phyloP scores from a whole-genome alignment of 108 stramenopile genomes.

The Fistulifera pelliculosa region DNA sequence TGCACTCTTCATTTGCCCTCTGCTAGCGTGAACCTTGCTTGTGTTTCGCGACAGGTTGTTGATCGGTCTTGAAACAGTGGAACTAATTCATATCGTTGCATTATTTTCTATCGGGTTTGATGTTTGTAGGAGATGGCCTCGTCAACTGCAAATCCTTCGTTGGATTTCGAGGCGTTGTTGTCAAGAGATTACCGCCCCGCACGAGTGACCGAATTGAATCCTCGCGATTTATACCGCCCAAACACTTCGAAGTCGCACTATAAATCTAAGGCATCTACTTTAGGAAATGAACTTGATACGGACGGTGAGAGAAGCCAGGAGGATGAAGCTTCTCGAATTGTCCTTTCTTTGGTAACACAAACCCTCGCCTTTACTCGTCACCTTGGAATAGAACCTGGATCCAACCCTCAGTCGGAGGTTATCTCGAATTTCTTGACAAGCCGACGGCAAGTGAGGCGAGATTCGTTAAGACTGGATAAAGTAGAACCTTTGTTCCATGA shows the following conservation, averaged over 20 bases:
- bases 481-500: slow-evolving; percentile 53
- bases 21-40: too few relatives aligned
- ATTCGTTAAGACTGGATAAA: slow-evolving; percentile 5
- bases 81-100: too few relatives aligned
- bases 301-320: slow-evolving; percentile 1
- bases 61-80: too few relatives aligned
- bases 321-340: slow-evolving; percentile 29
- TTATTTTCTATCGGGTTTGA: too few relatives aligned
- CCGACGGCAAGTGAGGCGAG: not conserved
- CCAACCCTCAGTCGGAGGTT: not conserved
- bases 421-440: not conserved
- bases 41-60: too few relatives aligned
- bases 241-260: slow-evolving; percentile 8
- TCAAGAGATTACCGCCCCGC: slow-evolving; percentile 37
- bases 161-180: slow-evolving; percentile 39
- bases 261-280: not conserved
- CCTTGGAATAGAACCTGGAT: slow-evolving; percentile 7
- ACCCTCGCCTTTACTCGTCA: slow-evolving; percentile 28
- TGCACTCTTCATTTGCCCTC: too few relatives aligned
- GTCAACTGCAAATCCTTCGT: slow-evolving; percentile 2
- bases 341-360: slow-evolving; percentile 27
- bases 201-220: slow-evolving; percentile 20
- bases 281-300: not conserved
- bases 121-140: too few relatives aligned
- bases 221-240: slow-evolving; percentile 9